These are phyloP conservation scores for Pseudocercospora pini-densiflorae DNA, from an alignment of 2,329 filamentous ascomycete genomes.

Conservation along the genomic window DNA sequence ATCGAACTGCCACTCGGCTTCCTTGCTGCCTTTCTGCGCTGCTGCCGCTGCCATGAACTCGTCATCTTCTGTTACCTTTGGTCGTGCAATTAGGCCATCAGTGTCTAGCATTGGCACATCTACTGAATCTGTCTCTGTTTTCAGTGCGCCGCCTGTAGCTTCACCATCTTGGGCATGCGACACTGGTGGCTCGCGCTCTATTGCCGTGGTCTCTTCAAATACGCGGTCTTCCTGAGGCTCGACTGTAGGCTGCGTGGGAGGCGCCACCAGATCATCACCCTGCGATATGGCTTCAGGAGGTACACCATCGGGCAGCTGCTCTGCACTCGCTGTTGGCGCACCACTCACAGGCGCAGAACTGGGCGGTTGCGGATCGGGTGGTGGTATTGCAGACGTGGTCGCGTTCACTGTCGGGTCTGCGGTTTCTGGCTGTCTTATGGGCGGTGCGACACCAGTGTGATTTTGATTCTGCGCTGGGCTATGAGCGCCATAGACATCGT, in stretches of 20 bases:
- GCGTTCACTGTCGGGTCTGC: not conserved
- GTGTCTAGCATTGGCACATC: conserved; percentile 19
- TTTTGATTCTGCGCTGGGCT: not conserved
- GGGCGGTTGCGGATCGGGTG: not conserved
- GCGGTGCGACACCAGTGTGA: not conserved
- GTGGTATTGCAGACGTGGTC: not conserved
- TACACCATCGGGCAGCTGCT: conserved; percentile 17
- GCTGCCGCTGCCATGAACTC: conserved; percentile 52
- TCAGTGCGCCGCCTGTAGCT: not conserved
- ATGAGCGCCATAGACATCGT: conserved; percentile 36
- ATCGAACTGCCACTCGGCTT: conserved; percentile 81
- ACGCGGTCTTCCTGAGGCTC: conserved; percentile 20
- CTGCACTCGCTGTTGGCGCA: not conserved
- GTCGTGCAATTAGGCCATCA: not conserved
- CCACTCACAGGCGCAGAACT: not conserved
- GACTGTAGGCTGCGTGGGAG: conserved; percentile 12
- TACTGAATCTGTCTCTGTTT: not conserved
- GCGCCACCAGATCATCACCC: conserved; percentile 23
- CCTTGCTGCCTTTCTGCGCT: conserved; percentile 53
- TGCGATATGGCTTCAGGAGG: conserved; percentile 22
- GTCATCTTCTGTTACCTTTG: conserved; percentile 40
- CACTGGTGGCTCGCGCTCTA: conserved; percentile 14
- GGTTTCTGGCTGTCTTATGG: not conserved
- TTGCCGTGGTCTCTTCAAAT: conserved; percentile 25
- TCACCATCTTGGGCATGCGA: conserved; percentile 4